A percentile compares a stretch with the other conserved stretches of the same genome.
Evolutionary conservation across 1,284 basidiomycete genomes (phyloP).

Genomic region (Ustilago cynodontis): DNA sequence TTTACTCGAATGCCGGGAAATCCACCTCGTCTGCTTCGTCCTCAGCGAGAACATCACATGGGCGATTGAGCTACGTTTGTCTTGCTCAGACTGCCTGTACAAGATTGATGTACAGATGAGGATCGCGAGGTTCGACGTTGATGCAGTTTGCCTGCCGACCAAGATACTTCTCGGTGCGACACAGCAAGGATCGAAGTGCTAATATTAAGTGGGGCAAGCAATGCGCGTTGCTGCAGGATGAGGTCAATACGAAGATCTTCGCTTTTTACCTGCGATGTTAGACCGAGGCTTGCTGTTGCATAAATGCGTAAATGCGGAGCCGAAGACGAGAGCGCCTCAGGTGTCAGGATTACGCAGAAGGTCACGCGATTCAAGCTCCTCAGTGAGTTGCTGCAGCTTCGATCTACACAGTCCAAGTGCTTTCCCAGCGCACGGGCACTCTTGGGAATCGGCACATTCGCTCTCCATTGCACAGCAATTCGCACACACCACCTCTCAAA

Average conservation of each 20-base stretch:
- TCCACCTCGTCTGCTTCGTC: too few relatives aligned
- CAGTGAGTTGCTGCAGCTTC: neutral
- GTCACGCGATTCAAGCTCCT: constrained; percentile 6
- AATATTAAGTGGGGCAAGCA: too few relatives aligned
- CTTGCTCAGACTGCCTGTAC: too few relatives aligned
- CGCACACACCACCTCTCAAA: constrained; percentile 7
- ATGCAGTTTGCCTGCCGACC: too few relatives aligned
- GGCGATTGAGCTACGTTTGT: too few relatives aligned
- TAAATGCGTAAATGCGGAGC: neutral
- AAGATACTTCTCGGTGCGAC: too few relatives aligned
- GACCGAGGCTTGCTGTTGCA: neutral
- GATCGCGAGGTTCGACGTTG: too few relatives aligned
- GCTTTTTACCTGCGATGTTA: neutral
- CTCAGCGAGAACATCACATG: too few relatives aligned
- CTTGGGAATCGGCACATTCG: constrained; percentile 1
- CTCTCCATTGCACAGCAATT: constrained; percentile 14
- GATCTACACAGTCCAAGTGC: constrained; percentile 16
- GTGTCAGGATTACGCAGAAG: constrained; percentile 2
- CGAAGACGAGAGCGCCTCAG: neutral
- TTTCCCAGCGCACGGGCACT: constrained; percentile 11
- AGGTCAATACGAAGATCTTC: neutral
- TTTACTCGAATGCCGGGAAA: too few relatives aligned
- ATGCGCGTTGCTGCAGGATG: constrained; percentile 5
- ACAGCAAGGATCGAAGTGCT: too few relatives aligned
- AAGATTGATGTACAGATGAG: too few relatives aligned